Evolutionary conservation across 108 stramenopile species (phyloP).

Genomic region (Epipyxis sp.): DNA sequence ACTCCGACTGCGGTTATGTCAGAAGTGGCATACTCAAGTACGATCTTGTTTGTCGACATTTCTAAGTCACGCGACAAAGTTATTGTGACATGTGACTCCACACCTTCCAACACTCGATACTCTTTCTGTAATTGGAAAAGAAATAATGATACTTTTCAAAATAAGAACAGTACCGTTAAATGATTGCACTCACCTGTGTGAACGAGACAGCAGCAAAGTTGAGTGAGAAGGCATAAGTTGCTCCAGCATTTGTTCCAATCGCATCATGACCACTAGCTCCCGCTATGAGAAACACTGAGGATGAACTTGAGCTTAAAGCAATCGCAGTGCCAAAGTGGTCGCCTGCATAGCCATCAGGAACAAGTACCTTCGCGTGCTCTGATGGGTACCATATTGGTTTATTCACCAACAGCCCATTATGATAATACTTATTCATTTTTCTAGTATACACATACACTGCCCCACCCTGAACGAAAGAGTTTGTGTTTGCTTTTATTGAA

Average conservation of each 20-base stretch:
- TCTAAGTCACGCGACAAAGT: slow-evolving; percentile 55
- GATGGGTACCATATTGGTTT: neutral
- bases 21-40: slow-evolving; percentile 65
- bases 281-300: neutral
- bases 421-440: no score
- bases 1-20: slow-evolving; percentile 72
- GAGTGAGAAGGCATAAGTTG: slow-evolving; percentile 63
- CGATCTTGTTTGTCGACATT: neutral
- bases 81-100: slow-evolving; percentile 45
- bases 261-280: slow-evolving; percentile 24
- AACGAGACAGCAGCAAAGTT: slow-evolving; percentile 36
- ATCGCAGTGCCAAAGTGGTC: slow-evolving; percentile 42
- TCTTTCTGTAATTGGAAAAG: neutral
- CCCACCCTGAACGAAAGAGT: neutral
- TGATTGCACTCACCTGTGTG: neutral
- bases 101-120: slow-evolving; percentile 48
- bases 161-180: neutral
- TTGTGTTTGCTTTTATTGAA: neutral
- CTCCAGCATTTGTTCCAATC: slow-evolving; percentile 51
- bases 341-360: slow-evolving; percentile 38
- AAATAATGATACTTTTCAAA: neutral
- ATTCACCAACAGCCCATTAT: neutral
- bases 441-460: slow-evolving; percentile 2
- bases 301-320: slow-evolving; percentile 19
- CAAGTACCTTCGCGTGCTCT: neutral